Evolutionary conservation across 106 monocot species (phyloP), one percentile per base, ranked within the genome.

Genomic region (Cymbidium sinense): DNA sequence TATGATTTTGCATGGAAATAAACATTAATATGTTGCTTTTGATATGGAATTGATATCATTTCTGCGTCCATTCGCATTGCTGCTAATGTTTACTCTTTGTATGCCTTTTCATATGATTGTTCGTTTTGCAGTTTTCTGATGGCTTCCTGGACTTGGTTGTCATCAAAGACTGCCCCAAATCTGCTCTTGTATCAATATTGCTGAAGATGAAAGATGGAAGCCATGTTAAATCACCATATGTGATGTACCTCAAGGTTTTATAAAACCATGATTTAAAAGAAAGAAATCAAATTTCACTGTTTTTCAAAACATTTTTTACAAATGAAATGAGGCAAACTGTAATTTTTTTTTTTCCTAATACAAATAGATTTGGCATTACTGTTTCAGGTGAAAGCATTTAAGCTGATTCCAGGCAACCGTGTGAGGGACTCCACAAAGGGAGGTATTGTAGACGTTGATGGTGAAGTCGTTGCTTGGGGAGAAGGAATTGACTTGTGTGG

Each of bases 81-180:
- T 33, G 67, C 67, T 67, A 13, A 71, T 71, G 18, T 71, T 71
- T 71, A 67, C 36, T 71, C 3, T 41, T 21, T 85, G 7, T 62
- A 5, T 64, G 12, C 15, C 67, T 67, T 67, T 67, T 31, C 31
- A 33, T 71, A 37, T 71, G 37, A 12, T 85, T 47, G 41, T 43
- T 83, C 51, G 34, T 50, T 10, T 3, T 89, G 65, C 83, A 96
- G 96, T 96, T 96, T 77, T 85, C 94, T 44, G 96, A 96, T 90
- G 96, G 96, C 51, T 96, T 84, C 84, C 82, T 91, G 76, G 96
- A 96, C 75, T 85, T 85, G 74, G 75, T 92, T 39, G 61, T 96
- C 36, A 70, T 88, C 41, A 88, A 73, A 74, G 96, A 94, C 30
- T 94, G 96, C 77, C 81, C 96, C 31, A 91, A 75, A 78, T 78